These are phyloP conservation scores for Breviolum minutum DNA, from an alignment of 73 alveolate genomes.

Conservation along the genomic window DNA sequence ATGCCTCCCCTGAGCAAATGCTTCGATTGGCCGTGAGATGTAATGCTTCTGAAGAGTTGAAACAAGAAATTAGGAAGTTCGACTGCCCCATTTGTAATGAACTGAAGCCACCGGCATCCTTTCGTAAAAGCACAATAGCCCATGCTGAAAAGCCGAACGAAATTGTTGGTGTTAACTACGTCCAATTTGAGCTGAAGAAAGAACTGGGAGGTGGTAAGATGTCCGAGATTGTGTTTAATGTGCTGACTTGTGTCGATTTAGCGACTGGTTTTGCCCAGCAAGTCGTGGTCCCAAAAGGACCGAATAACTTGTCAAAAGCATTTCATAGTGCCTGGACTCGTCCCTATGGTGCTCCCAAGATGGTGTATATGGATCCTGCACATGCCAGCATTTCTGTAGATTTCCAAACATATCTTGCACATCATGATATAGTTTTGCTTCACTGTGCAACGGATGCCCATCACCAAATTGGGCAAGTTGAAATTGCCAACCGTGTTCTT, in stretches of 20 bases:
- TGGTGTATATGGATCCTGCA: slow-evolving; percentile 13
- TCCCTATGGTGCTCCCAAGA: background rate
- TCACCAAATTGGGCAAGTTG: background rate
- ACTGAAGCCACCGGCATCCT: background rate
- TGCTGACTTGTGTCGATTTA: background rate
- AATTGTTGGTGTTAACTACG: background rate
- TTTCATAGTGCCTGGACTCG: background rate
- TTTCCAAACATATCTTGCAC: background rate
- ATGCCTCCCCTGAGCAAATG: background rate
- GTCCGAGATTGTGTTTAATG: background rate
- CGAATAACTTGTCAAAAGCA: background rate
- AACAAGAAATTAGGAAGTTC: background rate
- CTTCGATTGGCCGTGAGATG: background rate
- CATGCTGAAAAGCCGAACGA: background rate
- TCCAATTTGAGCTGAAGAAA: background rate
- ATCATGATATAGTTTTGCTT: background rate
- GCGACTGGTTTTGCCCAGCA: slow-evolving; percentile 49
- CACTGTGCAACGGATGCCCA: background rate
- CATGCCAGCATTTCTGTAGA: background rate
- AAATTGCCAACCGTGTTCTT: background rate
- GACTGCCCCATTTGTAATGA: background rate
- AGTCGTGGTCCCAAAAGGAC: background rate
- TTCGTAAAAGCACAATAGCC: background rate
- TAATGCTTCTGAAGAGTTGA: background rate
- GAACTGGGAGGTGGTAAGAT: background rate